These are phyloP conservation scores for Passalora sequoiae DNA, from an alignment of 2,329 filamentous ascomycete species.

Conservation along the genomic window DNA sequence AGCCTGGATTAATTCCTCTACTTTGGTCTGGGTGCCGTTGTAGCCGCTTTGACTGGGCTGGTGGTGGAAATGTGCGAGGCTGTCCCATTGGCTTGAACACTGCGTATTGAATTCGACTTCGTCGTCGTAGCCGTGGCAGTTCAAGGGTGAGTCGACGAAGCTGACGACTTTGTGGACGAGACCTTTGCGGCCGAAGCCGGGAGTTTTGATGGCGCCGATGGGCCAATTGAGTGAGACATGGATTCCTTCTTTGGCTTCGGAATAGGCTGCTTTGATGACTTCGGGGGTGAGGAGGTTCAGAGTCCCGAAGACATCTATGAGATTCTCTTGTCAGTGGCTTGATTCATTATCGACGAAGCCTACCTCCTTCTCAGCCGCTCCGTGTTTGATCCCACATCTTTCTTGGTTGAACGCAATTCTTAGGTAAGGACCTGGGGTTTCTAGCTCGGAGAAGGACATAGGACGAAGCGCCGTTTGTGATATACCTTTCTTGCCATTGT, in stretches of 20 bases:
- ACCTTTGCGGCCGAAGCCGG: constrained; percentile 33
- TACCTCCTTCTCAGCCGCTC: no score
- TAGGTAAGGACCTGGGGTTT: no score
- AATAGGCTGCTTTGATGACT: constrained; percentile 39
- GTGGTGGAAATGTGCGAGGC: constrained; percentile 40
- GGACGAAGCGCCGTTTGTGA: no score
- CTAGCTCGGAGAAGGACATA: no score
- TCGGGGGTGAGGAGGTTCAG: constrained; percentile 45
- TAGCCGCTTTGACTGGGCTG: constrained; percentile 44
- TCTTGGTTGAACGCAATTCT: no score
- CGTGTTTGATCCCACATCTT: no score
- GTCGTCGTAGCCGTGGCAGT: constrained; percentile 40
- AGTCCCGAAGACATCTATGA: constrained; percentile 42
- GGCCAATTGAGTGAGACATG: constrained; percentile 41
- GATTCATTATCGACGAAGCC: no score
- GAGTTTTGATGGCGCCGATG: constrained; percentile 34
- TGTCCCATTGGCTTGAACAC: constrained; percentile 44
- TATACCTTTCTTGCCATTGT: constrained; percentile 37
- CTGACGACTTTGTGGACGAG: constrained; percentile 34
- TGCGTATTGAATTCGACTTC: constrained; percentile 47
- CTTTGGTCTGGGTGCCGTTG: constrained; percentile 42
- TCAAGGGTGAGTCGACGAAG: constrained; percentile 34
- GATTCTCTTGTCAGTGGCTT: no score
- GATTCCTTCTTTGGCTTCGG: constrained; percentile 40
- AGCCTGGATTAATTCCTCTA: constrained; percentile 25